phyloP scores from a whole-genome alignment of 371 early-diverging fungal species.

The Mortierella sp. region DNA sequence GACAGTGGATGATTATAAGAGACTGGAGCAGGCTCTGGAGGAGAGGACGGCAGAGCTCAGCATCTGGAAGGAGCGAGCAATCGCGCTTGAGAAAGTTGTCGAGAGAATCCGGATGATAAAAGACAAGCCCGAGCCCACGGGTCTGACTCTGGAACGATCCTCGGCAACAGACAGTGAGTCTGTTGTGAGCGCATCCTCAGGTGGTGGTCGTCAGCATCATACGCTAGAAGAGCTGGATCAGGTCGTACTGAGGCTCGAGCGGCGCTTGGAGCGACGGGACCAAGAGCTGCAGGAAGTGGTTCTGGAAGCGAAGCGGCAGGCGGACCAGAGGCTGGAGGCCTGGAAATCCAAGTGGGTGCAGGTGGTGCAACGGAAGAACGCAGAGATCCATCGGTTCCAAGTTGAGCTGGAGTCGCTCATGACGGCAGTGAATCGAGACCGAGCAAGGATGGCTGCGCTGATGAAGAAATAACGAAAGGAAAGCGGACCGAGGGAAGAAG shows the following conservation, averaged over 20 bases:
- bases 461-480: conserved; percentile 24
- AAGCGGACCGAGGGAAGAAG: too few relatives aligned
- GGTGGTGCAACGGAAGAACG: conserved; percentile 54
- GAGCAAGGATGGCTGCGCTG: conserved; percentile 40
- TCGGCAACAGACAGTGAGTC: conserved; percentile 35
- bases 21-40: conserved; percentile 43
- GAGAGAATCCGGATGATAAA: conserved; percentile 54
- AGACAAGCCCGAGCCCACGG: conserved; percentile 44
- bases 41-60: conserved; percentile 42
- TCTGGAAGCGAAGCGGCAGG: conserved; percentile 45
- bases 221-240: conserved; percentile 52
- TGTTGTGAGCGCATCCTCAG: conserved; percentile 12
- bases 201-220: conserved; percentile 29
- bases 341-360: conserved; percentile 56
- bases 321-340: conserved; percentile 41
- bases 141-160: conserved; percentile 27
- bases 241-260: conserved; percentile 44
- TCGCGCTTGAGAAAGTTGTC: conserved; percentile 51
- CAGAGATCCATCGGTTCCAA: conserved; percentile 53
- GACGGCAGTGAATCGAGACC: conserved; percentile 49
- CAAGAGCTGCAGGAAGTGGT: conserved; percentile 54
- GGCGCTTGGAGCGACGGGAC: conserved; percentile 48
- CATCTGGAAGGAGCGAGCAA: conserved; percentile 50
- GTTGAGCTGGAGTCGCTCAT: conserved; percentile 48
- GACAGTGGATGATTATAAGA: conserved; percentile 47